phyloP scores from a whole-genome alignment of 2,329 filamentous ascomycete genomes.

The Neopestalotiopsis clavispora region DNA sequence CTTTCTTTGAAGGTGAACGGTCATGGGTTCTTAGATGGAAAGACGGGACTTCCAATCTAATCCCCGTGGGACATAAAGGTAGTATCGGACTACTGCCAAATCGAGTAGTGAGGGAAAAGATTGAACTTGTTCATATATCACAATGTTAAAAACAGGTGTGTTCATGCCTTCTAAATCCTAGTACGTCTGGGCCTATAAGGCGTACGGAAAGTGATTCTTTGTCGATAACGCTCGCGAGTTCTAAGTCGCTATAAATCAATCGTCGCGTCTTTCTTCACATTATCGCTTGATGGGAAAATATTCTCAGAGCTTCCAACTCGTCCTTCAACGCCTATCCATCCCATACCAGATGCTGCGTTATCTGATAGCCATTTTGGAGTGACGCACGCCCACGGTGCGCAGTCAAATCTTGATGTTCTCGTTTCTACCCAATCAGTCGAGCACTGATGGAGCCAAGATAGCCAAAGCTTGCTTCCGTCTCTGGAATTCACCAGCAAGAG shows the following conservation, averaged over 20 bases:
- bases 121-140: not conserved
- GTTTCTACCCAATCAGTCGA: not conserved
- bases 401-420: not conserved
- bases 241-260: conserved; percentile 11
- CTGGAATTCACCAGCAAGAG: not conserved
- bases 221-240: not conserved
- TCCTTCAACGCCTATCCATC: not conserved
- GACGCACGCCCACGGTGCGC: not conserved
- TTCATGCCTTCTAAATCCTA: conserved; percentile 5
- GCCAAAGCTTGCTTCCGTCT: not conserved
- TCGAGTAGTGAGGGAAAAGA: too few relatives aligned
- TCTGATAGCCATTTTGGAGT: not conserved
- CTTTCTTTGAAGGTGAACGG: too few relatives aligned
- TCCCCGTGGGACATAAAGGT: too few relatives aligned
- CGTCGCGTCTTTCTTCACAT: not conserved
- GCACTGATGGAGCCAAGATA: not conserved
- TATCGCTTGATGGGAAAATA: not conserved
- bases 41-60: too few relatives aligned
- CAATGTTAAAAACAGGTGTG: not conserved
- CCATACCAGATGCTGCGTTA: not conserved
- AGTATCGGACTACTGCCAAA: too few relatives aligned
- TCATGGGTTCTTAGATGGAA: too few relatives aligned
- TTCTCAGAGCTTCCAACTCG: not conserved
- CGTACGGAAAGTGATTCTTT: not conserved
- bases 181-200: not conserved